A percentile compares a stretch with the other conserved stretches of the same genome.
phyloP scores from a whole-genome alignment of 306 rosid species.

The Styphnolobium japonicum region DNA sequence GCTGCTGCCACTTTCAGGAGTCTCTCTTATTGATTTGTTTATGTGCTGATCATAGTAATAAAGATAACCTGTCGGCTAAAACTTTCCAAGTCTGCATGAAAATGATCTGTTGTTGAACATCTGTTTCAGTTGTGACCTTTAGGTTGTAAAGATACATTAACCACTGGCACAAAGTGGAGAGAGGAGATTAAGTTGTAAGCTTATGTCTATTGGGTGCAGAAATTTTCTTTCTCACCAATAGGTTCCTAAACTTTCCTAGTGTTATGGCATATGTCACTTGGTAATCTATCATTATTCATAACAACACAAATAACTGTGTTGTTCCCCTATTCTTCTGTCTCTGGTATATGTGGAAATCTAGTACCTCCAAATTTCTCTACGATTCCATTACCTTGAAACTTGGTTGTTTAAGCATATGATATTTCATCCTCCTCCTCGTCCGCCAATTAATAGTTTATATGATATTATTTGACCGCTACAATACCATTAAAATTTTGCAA shows the following conservation, averaged over 20 bases:
- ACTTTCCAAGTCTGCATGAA: not conserved
- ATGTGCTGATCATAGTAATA: not conserved
- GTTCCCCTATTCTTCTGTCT: not conserved
- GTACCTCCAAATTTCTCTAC: not conserved
- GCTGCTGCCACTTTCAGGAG: not conserved
- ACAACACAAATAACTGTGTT: not conserved
- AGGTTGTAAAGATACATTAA: not conserved
- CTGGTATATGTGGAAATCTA: not conserved
- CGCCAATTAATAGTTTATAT: not conserved
- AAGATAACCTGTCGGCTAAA: not conserved
- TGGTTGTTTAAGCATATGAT: constrained; percentile 11
- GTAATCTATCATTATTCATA: constrained; percentile 2
- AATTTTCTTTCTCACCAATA: not conserved
- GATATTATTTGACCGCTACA: not conserved
- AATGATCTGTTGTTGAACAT: not conserved
- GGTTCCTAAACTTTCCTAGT: not conserved
- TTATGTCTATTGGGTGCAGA: not conserved
- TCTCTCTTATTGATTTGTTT: not conserved
- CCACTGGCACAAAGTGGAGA: not conserved
- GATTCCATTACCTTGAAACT: not conserved
- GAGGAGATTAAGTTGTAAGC: not conserved
- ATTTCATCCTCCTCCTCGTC: not conserved
- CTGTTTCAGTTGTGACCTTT: not conserved
- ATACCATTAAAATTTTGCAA: not conserved
- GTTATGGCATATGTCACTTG: not conserved